These are phyloP conservation scores for Aspergillus uvarum DNA, from an alignment of 2,329 filamentous ascomycete species.

Conservation along the genomic window DNA sequence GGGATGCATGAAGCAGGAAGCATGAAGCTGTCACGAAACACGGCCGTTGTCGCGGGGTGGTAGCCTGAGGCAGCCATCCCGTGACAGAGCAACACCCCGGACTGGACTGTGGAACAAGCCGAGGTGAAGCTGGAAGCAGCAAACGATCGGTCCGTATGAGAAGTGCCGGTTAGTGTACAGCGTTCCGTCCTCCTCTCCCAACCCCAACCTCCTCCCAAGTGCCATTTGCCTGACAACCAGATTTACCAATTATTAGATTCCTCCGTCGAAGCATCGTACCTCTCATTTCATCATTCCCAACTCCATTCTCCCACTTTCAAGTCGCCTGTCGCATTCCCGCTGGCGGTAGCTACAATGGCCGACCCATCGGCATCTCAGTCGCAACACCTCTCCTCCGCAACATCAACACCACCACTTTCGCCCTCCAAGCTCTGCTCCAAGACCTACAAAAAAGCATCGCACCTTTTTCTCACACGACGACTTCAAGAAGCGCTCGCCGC, in stretches of 20 bases:
- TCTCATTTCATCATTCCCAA: background rate
- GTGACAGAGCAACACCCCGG: slow-evolving; percentile 33
- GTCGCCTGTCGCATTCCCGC: slow-evolving; percentile 15
- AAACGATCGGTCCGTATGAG: background rate
- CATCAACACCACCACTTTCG: slow-evolving; percentile 50
- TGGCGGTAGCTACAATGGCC: slow-evolving; percentile 31
- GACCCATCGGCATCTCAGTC: slow-evolving; percentile 47
- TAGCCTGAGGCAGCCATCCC: slow-evolving; percentile 21
- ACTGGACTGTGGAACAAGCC: slow-evolving; percentile 29
- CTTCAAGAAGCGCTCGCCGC: slow-evolving; percentile 85
- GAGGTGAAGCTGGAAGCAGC: slow-evolving; percentile 30
- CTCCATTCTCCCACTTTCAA: background rate
- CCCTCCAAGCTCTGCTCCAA: slow-evolving; percentile 70
- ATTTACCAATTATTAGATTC: background rate
- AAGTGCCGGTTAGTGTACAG: slow-evolving; percentile 8
- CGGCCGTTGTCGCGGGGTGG: background rate
- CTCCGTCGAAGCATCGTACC: background rate
- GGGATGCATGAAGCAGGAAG: background rate
- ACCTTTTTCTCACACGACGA: slow-evolving; percentile 90
- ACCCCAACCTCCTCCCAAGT: slow-evolving; percentile 8
- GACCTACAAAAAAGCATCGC: slow-evolving; percentile 89
- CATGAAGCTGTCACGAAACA: background rate
- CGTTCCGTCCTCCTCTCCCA: slow-evolving; percentile 4
- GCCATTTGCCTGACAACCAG: slow-evolving; percentile 9
- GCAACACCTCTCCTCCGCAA: slow-evolving; percentile 57